A percentile compares a stretch with the other conserved stretches of the same genome.
phyloP scores from a whole-genome alignment of 805 yeast species.

The Schizosaccharomyces cryophilus region DNA sequence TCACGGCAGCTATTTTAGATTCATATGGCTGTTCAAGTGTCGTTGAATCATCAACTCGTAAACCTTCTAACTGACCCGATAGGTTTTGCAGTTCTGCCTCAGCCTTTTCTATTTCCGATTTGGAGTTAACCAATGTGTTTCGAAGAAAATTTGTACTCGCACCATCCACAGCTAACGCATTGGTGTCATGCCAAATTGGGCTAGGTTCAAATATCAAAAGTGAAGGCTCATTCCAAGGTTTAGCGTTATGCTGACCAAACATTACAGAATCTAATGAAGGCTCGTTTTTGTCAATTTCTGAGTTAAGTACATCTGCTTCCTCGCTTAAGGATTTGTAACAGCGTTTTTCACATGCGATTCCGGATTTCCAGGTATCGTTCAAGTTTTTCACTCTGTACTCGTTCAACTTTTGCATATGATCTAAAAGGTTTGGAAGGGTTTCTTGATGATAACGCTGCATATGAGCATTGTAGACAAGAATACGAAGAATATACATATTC shows the following conservation, averaged over 20 bases:
- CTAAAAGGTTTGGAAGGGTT: conserved; percentile 76
- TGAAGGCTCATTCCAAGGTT: conserved; percentile 59
- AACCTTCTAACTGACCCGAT: neutral
- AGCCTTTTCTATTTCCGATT: conserved; percentile 5
- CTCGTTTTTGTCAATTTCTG: conserved; percentile 39
- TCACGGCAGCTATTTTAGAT: neutral
- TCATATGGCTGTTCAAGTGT: neutral
- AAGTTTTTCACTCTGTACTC: conserved; percentile 51
- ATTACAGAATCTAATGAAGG: conserved; percentile 61
- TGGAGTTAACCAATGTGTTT: conserved; percentile 14
- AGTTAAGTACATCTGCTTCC: conserved; percentile 26
- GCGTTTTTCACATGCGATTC: conserved; percentile 35
- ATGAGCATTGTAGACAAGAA: conserved; percentile 65
- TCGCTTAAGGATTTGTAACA: conserved; percentile 21
- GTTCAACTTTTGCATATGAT: conserved; percentile 54
- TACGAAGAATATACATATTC: conserved; percentile 54
- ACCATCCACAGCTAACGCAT: conserved; percentile 31
- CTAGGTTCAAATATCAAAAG: conserved; percentile 75
- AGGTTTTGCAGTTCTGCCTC: neutral
- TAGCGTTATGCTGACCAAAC: conserved; percentile 70
- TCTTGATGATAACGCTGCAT: conserved; percentile 85
- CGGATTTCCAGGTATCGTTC: conserved; percentile 42
- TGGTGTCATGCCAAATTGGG: conserved; percentile 94
- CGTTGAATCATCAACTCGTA: neutral
- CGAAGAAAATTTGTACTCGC: conserved; percentile 14